phyloP scores from a whole-genome alignment of 164 flowering plant species.

The Sextonia rubra region DNA sequence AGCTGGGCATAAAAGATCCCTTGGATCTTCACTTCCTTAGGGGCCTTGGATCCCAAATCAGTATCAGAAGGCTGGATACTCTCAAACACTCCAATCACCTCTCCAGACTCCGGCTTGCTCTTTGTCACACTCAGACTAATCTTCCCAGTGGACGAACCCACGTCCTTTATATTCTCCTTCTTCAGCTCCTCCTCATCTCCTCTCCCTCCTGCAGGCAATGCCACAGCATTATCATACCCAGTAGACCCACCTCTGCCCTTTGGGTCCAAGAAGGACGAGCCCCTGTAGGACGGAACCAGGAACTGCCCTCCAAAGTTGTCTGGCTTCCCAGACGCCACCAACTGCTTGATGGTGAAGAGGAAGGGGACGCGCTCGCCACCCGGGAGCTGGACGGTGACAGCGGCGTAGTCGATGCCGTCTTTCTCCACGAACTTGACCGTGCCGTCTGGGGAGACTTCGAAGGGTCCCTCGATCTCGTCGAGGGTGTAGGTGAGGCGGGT shows the following conservation, averaged over 20 bases:
- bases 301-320: constrained; percentile 70
- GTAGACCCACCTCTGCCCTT: constrained; percentile 97
- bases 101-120: constrained; percentile 89
- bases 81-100: constrained; percentile 90
- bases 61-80: constrained; percentile 96
- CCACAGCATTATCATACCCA: constrained; percentile 92
- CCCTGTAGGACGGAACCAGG: constrained; percentile 91
- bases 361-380: constrained; percentile 97
- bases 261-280: constrained; percentile 96
- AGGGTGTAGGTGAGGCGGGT: constrained; percentile 97
- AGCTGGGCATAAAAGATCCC: constrained; percentile 98
- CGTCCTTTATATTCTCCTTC: constrained; percentile 81
- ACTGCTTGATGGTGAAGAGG: constrained; percentile 86
- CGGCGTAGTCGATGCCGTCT: constrained; percentile 95
- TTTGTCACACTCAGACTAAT: constrained; percentile 72
- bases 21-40: constrained; percentile 93
- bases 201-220: constrained; percentile 96
- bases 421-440: constrained; percentile 84
- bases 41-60: constrained; percentile 86
- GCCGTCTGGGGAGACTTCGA: constrained; percentile 76
- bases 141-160: constrained; percentile 61
- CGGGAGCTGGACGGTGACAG: constrained; percentile 95
- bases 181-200: constrained; percentile 91
- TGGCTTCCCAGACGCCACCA: constrained; percentile 92
- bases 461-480: constrained; percentile 97